phyloP scores from a whole-genome alignment of 2,329 filamentous ascomycete genomes.

The Pyricularia sp. region DNA sequence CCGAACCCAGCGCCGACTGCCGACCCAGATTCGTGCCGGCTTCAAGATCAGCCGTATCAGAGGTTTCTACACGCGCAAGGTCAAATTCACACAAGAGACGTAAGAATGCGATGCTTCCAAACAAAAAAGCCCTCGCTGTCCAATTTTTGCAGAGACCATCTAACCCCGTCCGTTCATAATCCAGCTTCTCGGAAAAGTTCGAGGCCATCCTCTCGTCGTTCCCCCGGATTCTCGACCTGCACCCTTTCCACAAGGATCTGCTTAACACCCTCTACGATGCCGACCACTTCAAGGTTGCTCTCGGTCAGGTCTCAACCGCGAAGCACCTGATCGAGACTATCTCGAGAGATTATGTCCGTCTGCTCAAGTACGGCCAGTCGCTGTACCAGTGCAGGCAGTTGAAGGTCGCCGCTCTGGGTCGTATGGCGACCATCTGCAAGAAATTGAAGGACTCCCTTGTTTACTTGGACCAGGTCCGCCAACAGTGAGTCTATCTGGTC shows the following conservation, averaged over 20 bases:
- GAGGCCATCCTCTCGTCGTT: conserved; percentile 86
- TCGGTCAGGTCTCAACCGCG: conserved; percentile 90
- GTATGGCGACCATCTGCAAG: conserved; percentile 96
- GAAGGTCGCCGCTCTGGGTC: conserved; percentile 89
- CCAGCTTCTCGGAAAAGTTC: conserved; percentile 76
- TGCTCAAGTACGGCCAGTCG: conserved; percentile 85
- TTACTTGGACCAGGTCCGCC: conserved; percentile 92
- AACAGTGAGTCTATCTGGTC: conserved; percentile 43
- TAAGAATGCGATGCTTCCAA: background rate
- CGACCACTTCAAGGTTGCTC: conserved; percentile 94
- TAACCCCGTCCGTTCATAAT: background rate
- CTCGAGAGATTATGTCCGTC: conserved; percentile 87
- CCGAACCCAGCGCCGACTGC: conserved; percentile 82
- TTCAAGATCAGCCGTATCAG: conserved; percentile 95
- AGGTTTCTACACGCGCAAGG: conserved; percentile 90
- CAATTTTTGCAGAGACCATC: background rate
- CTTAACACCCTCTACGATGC: conserved; percentile 98
- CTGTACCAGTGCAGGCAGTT: conserved; percentile 99
- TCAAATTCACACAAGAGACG: conserved; percentile 96
- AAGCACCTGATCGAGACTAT: conserved; percentile 97
- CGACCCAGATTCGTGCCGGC: conserved; percentile 81
- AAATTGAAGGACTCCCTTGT: conserved; percentile 88
- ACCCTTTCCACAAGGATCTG: conserved; percentile 78
- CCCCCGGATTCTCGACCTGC: conserved; percentile 85
- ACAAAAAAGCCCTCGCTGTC: background rate